A percentile compares a stretch with the other conserved stretches of the same genome.
Conservation (phyloP, 2,329 filamentous ascomycete genomes). For the Talaromyces sp. region DNA sequence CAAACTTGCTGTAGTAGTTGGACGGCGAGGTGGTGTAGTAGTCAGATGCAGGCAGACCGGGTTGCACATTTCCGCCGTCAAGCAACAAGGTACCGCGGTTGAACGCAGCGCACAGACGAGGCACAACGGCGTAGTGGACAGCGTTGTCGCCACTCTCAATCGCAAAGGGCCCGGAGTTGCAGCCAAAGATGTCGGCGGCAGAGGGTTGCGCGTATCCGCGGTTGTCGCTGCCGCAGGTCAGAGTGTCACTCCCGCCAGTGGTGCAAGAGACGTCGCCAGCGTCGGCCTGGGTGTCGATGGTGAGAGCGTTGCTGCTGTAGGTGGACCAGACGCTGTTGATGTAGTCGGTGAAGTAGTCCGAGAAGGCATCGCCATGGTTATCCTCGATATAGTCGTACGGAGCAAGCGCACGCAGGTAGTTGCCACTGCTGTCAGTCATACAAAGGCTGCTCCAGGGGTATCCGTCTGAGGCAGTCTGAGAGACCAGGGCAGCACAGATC, state of each 20-base stretch:
- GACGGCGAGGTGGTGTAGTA: conserved; percentile 46
- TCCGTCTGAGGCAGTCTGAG: conserved; percentile 43
- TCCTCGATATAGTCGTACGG: conserved; percentile 46
- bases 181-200: conserved; percentile 46
- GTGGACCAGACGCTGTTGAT: conserved; percentile 49
- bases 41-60: conserved; percentile 24
- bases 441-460: conserved; percentile 51
- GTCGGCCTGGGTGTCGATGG: conserved; percentile 51
- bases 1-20: conserved; percentile 42
- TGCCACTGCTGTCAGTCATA: conserved; percentile 30
- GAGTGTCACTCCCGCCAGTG: conserved; percentile 27
- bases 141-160: conserved; percentile 31
- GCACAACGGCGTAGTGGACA: conserved; percentile 40
- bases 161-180: conserved; percentile 45
- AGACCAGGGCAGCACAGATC: conserved; percentile 42
- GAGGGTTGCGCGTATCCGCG: conserved; percentile 40
- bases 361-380: conserved; percentile 42
- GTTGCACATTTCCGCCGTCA: conserved; percentile 44
- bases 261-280: conserved; percentile 47
- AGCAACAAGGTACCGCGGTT: conserved; percentile 42
- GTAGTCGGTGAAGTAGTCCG: conserved; percentile 47
- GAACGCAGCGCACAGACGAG: conserved; percentile 48
- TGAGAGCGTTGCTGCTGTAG: conserved; percentile 42
- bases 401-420: conserved; percentile 48
- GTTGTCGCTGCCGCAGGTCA: conserved; percentile 41